Evolutionary conservation across 257 asterid species (phyloP).

Genomic region (Echium plantagineum): DNA sequence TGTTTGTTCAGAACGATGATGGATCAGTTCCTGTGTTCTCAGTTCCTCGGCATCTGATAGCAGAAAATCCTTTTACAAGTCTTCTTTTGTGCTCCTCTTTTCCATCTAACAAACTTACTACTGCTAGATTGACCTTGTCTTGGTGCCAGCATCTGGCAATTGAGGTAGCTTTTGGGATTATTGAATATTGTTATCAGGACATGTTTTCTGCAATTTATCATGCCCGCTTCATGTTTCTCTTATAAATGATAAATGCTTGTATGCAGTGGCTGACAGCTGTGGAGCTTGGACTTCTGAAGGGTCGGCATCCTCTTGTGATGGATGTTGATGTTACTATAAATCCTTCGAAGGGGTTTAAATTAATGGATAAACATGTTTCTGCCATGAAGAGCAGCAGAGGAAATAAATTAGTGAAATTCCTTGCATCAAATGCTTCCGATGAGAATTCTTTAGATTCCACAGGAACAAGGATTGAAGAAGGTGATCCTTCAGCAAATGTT

Average conservation of each 20-base stretch:
- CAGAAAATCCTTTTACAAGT: conserved; percentile 82
- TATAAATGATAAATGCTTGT: conserved; percentile 12
- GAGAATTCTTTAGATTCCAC: conserved; percentile 24
- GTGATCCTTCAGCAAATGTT: conserved; percentile 16
- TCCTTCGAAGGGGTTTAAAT: conserved; percentile 52
- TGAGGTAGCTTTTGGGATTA: conserved; percentile 45
- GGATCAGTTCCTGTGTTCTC: conserved; percentile 70
- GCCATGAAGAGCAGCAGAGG: conserved; percentile 16
- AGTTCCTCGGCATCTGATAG: conserved; percentile 69
- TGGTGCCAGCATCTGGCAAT: conserved; percentile 71
- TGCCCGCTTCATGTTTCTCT: conserved; percentile 8
- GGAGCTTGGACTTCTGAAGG: conserved; percentile 94
- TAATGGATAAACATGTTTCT: conserved; percentile 31
- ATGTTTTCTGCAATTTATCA: conserved; percentile 5
- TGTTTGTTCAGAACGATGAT: conserved; percentile 54
- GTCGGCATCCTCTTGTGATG: conserved; percentile 86
- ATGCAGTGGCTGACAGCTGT: conserved; percentile 89
- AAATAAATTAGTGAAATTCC: conserved; percentile 26
- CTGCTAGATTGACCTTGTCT: conserved; percentile 26
- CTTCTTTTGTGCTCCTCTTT: conserved; percentile 66
- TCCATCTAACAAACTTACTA: conserved; percentile 26
- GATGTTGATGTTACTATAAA: conserved; percentile 70
- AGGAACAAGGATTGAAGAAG: conserved; percentile 19
- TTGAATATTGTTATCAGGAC: background rate
- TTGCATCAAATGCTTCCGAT: conserved; percentile 18